A percentile compares a stretch with the other conserved stretches of the same genome.
Evolutionary conservation across 192 early-diverging fungal species (phyloP).

Genomic region (Gonapodya prolifera): DNA sequence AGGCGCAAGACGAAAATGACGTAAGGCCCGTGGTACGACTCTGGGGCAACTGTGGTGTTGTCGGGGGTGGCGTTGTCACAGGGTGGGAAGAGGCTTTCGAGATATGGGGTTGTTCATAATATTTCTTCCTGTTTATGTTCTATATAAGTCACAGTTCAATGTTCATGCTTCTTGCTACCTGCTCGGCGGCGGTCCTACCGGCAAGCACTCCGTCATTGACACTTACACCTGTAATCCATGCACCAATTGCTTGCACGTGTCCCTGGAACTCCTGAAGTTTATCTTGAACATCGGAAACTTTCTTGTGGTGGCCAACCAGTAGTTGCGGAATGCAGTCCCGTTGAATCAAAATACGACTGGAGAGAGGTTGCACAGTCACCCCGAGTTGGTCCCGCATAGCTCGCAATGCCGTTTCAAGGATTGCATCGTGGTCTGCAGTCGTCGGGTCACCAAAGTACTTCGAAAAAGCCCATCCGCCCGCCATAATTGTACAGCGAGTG

Average conservation of each 20-base stretch:
- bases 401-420: conserved; percentile 34
- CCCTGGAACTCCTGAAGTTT: conserved; percentile 33
- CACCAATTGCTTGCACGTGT: conserved; percentile 58
- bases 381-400: conserved; percentile 46
- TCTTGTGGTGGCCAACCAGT: conserved; percentile 60
- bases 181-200: not conserved
- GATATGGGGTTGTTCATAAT: not conserved
- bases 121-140: not conserved
- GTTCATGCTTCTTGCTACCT: not conserved
- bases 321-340: conserved; percentile 81
- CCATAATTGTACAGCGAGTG: conserved; percentile 73
- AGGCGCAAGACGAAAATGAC: not conserved
- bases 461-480: conserved; percentile 70
- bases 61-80: not conserved
- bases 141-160: not conserved
- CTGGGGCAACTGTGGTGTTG: not conserved
- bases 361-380: conserved; percentile 29
- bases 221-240: conserved; percentile 70
- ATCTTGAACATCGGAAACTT: conserved; percentile 50
- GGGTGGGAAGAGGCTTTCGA: not conserved
- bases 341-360: conserved; percentile 42
- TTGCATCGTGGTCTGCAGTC: conserved; percentile 6
- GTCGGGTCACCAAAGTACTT: conserved; percentile 33
- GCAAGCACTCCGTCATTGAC: conserved; percentile 66
- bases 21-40: not conserved